Evolutionary conservation across 306 rosid genomes (phyloP), one percentile per base, ranked within the genome.

Genomic region (Echinosophora koreensis): DNA sequence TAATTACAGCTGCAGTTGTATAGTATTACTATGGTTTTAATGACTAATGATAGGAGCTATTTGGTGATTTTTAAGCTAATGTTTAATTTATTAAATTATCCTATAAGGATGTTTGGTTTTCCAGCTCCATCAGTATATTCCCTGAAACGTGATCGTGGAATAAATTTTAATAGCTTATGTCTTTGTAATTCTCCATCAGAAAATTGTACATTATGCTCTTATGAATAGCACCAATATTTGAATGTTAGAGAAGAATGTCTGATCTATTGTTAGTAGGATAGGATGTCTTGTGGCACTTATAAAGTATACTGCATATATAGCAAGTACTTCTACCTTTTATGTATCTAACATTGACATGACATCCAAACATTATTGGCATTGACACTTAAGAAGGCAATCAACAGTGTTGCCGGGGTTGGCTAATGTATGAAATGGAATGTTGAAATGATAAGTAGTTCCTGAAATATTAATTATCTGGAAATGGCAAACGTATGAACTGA

Each of bases 381-480:
- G 66, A 22, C 54, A 27, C 14, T 0, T 27, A 15, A 34, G 32
- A 47, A 63, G 55, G 66, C n/a, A 50, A 64, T 65, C 57, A 64
- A 37, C 14, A n/a, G 46, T 18, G 18, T 37, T 38, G 16, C 50
- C 2, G 4, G 50, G 3, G 10, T 44, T 44, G 50, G 50, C 14
- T 44, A 44, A 10, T 1, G 50, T 9, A 11, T 44, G 50, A 11
- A 44, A 10, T 44, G 50, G 10, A 41, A 41, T 41, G 59, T 41
- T 41, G 34, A 60, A 76, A 44, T 46, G 32, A 56, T 71, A 54
- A 41, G 12, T 32, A 52, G 51, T 72, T 69, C 73, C 65, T 13
- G 49, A 49, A 70, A 34, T 65, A 65, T 62, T 70, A 56, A 60
- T 52, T 50, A 18, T 84, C n/a, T 68, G 28, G 34, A 42, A 80